A percentile compares a stretch with the other conserved stretches of the same genome.
Conservation (phyloP, 2,329 filamentous ascomycete genomes). For the Graphiopsis chlorocephala region DNA sequence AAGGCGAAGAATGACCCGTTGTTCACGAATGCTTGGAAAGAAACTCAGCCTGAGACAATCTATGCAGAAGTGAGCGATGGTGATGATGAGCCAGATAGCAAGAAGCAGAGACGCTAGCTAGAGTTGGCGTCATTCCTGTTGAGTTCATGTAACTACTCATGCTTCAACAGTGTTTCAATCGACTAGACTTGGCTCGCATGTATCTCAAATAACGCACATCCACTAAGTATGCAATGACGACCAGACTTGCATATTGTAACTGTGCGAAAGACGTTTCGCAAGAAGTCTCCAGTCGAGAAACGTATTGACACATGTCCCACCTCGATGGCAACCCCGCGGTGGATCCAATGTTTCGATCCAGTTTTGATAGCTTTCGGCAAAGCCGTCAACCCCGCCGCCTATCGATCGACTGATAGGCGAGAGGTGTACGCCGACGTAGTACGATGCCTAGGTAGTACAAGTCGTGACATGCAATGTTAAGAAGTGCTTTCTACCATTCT, state of each 20-base stretch:
- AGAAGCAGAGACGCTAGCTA: constrained; percentile 36
- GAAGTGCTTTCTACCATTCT: neutral
- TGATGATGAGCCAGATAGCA: constrained; percentile 71
- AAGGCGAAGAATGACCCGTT: constrained; percentile 88
- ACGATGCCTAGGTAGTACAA: neutral
- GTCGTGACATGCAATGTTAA: neutral
- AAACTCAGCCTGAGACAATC: constrained; percentile 87
- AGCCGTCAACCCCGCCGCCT: neutral
- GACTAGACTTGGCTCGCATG: neutral
- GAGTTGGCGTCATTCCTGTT: neutral
- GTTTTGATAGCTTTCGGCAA: constrained; percentile 5
- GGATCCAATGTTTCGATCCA: neutral
- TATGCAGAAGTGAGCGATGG: constrained; percentile 88
- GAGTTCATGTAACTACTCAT: neutral
- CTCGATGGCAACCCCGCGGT: neutral
- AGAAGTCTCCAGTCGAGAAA: no score
- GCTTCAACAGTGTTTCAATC: neutral
- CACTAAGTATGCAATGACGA: neutral
- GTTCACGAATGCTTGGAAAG: constrained; percentile 90
- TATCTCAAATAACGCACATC: neutral
- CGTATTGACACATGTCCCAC: neutral
- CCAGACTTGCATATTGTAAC: neutral
- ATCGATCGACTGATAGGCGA: constrained; percentile 2
- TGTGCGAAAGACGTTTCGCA: neutral
- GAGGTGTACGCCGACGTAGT: neutral